phyloP scores from a whole-genome alignment of 805 yeast genomes.

The Starmerella bombi region DNA sequence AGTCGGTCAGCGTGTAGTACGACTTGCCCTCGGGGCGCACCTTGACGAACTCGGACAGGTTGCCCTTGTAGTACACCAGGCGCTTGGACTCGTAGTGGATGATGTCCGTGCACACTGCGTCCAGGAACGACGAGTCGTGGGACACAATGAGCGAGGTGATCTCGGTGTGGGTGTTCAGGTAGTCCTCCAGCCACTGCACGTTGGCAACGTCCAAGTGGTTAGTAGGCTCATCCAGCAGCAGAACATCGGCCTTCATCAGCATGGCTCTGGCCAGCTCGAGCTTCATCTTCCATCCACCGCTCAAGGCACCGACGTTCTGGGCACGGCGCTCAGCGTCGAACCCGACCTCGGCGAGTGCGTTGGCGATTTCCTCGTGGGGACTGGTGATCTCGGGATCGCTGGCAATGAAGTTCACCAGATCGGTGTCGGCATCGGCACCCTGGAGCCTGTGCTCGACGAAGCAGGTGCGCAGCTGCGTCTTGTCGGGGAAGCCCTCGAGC shows the following conservation, averaged over 20 bases:
- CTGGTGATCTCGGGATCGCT: constrained; percentile 71
- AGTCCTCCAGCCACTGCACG: constrained; percentile 88
- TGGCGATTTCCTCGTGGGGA: constrained; percentile 55
- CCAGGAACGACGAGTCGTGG: constrained; percentile 94
- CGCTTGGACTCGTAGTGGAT: constrained; percentile 93
- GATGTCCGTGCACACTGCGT: constrained; percentile 89
- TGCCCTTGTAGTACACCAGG: constrained; percentile 90
- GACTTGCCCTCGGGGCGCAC: constrained; percentile 93
- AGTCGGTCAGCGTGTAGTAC: constrained; percentile 84
- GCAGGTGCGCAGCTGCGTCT: constrained; percentile 75
- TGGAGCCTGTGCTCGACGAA: constrained; percentile 95
- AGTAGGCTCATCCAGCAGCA: constrained; percentile 93
- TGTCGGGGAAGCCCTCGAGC: constrained; percentile 92
- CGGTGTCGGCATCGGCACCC: constrained; percentile 86
- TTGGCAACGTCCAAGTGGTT: constrained; percentile 92
- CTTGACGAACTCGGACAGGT: constrained; percentile 80
- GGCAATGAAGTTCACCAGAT: constrained; percentile 75
- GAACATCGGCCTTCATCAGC: constrained; percentile 92
- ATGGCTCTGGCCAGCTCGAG: constrained; percentile 96
- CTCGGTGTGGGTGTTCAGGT: constrained; percentile 63
- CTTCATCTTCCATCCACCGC: constrained; percentile 99
- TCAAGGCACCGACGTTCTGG: constrained; percentile 83
- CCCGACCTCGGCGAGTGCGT: constrained; percentile 73
- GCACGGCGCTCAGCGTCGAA: constrained; percentile 80
- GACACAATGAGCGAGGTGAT: constrained; percentile 93